phyloP scores from a whole-genome alignment of 2,329 filamentous ascomycete species.

The Tolypocladium paradoxum region DNA sequence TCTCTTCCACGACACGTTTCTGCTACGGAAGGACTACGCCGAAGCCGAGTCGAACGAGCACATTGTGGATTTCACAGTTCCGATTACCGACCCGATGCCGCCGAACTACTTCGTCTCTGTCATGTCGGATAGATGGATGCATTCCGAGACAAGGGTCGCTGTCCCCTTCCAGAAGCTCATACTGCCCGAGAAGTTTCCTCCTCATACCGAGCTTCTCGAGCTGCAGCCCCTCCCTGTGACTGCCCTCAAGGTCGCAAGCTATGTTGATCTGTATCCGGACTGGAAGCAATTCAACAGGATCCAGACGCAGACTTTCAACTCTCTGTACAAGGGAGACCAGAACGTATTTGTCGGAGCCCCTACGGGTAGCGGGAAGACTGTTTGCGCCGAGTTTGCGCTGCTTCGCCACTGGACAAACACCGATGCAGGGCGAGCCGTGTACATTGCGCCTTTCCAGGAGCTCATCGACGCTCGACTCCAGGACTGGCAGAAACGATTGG shows the following conservation, averaged over 20 bases:
- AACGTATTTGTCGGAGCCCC: slow-evolving; percentile 91
- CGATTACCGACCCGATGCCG: slow-evolving; percentile 94
- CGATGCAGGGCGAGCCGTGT: slow-evolving; percentile 64
- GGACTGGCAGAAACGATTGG: slow-evolving; percentile 76
- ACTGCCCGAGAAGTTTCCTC: slow-evolving; percentile 87
- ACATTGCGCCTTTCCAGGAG: slow-evolving; percentile 91
- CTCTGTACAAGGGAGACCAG: slow-evolving; percentile 80
- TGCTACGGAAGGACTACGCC: slow-evolving; percentile 84
- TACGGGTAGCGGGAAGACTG: slow-evolving; percentile 90
- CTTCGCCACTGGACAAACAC: slow-evolving; percentile 67
- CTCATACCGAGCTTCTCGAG: slow-evolving; percentile 85
- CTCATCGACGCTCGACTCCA: slow-evolving; percentile 71
- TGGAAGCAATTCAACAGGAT: slow-evolving; percentile 94
- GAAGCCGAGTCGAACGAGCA: slow-evolving; percentile 82
- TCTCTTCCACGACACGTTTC: slow-evolving; percentile 86
- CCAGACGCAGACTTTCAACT: slow-evolving; percentile 95
- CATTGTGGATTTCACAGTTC: slow-evolving; percentile 89
- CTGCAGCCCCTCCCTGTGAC: slow-evolving; percentile 84
- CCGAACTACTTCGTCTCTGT: slow-evolving; percentile 98
- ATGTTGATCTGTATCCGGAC: slow-evolving; percentile 66
- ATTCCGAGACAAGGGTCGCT: slow-evolving; percentile 85
- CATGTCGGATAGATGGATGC: slow-evolving; percentile 95
- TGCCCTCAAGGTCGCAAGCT: slow-evolving; percentile 79
- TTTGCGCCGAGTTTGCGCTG: slow-evolving; percentile 90
- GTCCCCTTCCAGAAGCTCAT: slow-evolving; percentile 94